A percentile compares a stretch with the other conserved stretches of the same genome.
Conservation (phyloP, 2,329 filamentous ascomycete species). For the Tympanopsis confertula region DNA sequence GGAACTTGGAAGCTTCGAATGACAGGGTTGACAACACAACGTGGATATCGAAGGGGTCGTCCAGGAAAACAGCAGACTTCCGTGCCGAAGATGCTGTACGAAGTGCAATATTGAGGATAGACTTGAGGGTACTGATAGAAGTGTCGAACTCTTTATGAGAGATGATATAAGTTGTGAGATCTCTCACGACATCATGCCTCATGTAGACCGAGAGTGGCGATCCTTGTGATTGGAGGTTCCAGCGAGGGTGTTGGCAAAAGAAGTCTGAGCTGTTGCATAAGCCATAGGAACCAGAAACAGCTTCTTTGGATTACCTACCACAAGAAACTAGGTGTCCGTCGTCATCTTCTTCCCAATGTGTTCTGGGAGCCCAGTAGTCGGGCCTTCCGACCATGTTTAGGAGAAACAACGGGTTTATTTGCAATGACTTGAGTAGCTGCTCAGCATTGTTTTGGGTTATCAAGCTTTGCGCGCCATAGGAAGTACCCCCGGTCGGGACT, state of each 20-base stretch:
- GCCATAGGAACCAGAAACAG: neutral
- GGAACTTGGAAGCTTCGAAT: constrained; percentile 6
- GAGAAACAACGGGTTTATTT: neutral
- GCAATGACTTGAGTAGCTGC: neutral
- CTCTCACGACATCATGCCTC: constrained; percentile 6
- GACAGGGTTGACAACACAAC: constrained; percentile 6
- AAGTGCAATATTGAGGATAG: neutral
- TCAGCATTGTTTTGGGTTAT: neutral
- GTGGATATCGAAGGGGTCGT: constrained; percentile 7
- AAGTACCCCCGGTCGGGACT: neutral
- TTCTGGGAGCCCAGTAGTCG: neutral
- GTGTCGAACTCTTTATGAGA: neutral
- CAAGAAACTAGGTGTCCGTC: neutral
- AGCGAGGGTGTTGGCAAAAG: constrained; percentile 9
- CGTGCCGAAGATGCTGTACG: constrained; percentile 1
- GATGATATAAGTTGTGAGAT: constrained; percentile 5
- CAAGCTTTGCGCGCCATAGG: neutral
- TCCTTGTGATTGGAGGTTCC: constrained; percentile 9
- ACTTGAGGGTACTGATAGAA: neutral
- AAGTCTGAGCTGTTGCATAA: constrained; percentile 4
- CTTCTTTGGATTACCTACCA: neutral
- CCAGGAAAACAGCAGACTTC: constrained; percentile 4
- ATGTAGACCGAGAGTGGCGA: constrained; percentile 8
- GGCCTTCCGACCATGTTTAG: neutral
- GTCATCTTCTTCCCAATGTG: neutral